phyloP scores from a whole-genome alignment of 192 early-diverging fungal species.

The Podila clonocystis region DNA sequence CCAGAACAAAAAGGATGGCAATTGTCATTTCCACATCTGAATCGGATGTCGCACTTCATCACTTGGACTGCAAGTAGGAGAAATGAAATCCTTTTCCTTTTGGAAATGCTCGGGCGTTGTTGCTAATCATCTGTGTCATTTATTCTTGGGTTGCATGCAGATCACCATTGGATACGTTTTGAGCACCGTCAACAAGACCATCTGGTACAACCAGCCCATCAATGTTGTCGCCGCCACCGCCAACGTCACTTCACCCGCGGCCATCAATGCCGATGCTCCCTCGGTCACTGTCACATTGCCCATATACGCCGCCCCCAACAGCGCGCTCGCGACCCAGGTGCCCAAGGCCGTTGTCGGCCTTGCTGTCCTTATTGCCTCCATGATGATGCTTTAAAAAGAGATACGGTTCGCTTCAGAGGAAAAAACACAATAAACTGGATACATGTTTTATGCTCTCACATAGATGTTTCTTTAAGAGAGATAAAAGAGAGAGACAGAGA shows the following conservation, averaged over 20 bases:
- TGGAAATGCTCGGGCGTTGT: background rate
- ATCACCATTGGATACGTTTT: conserved; percentile 32
- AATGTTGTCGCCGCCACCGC: conserved; percentile 17
- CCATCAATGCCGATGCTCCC: conserved; percentile 5
- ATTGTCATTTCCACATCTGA: background rate
- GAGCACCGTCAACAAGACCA: conserved; percentile 9
- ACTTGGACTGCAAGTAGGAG: no score
- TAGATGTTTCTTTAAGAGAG: no score
- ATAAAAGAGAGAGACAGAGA: no score
- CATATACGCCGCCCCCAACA: conserved; percentile 14
- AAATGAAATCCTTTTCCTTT: no score
- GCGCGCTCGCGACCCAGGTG: conserved; percentile 19
- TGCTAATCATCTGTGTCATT: background rate
- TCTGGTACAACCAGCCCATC: conserved; percentile 28
- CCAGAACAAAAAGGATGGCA: background rate
- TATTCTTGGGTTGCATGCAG: background rate
- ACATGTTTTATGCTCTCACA: no score
- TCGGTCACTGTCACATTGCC: conserved; percentile 17
- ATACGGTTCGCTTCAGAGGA: background rate
- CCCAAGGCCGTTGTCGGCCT: conserved; percentile 22
- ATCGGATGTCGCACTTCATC: background rate
- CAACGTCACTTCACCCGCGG: conserved; percentile 18
- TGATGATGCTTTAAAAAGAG: conserved; percentile 24
- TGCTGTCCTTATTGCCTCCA: conserved; percentile 17
- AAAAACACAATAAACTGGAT: background rate